Evolutionary conservation across 2,329 filamentous ascomycete genomes (phyloP).

Genomic region (Atkinsonella hypoxylon): DNA sequence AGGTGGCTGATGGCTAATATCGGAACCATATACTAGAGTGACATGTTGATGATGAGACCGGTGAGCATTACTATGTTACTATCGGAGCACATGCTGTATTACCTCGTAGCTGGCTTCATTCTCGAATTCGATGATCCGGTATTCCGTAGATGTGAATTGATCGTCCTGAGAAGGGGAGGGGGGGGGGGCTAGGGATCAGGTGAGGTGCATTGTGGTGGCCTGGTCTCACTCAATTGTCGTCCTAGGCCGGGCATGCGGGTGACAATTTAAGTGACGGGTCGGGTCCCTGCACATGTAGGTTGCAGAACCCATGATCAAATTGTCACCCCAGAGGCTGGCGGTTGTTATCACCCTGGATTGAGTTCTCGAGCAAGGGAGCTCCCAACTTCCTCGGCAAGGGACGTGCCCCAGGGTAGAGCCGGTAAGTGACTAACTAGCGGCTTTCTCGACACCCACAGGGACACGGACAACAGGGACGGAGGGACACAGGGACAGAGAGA

Average conservation of each 20-base stretch:
- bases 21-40: not conserved
- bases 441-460: not conserved
- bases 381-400: not conserved
- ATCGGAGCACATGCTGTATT: not conserved
- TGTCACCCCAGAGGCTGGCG: not conserved
- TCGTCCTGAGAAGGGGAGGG: not conserved
- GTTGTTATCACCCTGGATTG: not conserved
- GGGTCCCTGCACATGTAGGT: no score
- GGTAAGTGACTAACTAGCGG: not conserved
- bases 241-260: not conserved
- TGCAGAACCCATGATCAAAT: no score
- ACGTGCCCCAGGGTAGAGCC: not conserved
- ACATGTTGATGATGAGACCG: not conserved
- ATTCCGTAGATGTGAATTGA: not conserved
- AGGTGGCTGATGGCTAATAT: not conserved
- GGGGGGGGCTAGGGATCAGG: no score
- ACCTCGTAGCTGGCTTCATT: not conserved
- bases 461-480: not conserved
- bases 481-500: no score
- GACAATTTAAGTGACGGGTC: no score
- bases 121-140: not conserved
- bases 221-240: not conserved
- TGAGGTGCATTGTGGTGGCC: not conserved
- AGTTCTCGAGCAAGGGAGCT: not conserved
- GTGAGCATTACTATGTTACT: no score